A percentile compares a stretch with the other conserved stretches of the same genome.
phyloP scores from a whole-genome alignment of 805 yeast species.

The Debaryomyces maramus region DNA sequence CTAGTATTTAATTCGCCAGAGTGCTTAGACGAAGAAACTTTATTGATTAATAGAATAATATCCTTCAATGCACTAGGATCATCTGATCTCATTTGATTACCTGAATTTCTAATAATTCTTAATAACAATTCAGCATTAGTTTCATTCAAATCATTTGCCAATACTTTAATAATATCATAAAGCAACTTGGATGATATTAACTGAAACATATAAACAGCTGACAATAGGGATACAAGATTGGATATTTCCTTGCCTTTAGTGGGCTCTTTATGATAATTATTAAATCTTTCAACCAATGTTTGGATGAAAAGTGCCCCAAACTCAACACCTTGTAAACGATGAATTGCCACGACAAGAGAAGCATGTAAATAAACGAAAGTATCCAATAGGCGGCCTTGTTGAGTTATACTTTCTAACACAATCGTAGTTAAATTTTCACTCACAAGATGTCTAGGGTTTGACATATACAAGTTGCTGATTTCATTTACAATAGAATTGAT shows the following conservation, averaged over 20 bases:
- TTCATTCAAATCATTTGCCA: conserved; percentile 62
- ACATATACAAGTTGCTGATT: conserved; percentile 59
- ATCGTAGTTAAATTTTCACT: conserved; percentile 66
- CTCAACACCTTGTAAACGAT: conserved; percentile 78
- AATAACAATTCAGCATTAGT: conserved; percentile 74
- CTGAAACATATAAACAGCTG: conserved; percentile 76
- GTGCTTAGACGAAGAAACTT: conserved; percentile 39
- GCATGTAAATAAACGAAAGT: conserved; percentile 79
- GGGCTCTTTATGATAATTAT: conserved; percentile 35
- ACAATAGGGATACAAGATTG: conserved; percentile 71
- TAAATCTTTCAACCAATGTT: conserved; percentile 69
- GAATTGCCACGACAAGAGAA: conserved; percentile 70
- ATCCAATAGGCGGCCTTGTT: conserved; percentile 69
- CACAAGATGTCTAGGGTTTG: conserved; percentile 77
- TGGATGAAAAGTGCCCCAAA: conserved; percentile 89
- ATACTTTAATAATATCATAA: conserved; percentile 67
- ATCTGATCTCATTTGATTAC: conserved; percentile 83
- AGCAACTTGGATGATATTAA: conserved; percentile 70
- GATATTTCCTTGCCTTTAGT: conserved; percentile 47
- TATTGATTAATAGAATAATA: conserved; percentile 62
- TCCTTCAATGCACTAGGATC: conserved; percentile 86
- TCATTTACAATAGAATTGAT: conserved; percentile 68
- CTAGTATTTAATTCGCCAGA: conserved; percentile 51
- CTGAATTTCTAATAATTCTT: conserved; percentile 71
- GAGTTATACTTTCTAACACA: conserved; percentile 61